Conservation (phyloP, 345 rosid species). For the Odontarrhena argentea region DNA sequence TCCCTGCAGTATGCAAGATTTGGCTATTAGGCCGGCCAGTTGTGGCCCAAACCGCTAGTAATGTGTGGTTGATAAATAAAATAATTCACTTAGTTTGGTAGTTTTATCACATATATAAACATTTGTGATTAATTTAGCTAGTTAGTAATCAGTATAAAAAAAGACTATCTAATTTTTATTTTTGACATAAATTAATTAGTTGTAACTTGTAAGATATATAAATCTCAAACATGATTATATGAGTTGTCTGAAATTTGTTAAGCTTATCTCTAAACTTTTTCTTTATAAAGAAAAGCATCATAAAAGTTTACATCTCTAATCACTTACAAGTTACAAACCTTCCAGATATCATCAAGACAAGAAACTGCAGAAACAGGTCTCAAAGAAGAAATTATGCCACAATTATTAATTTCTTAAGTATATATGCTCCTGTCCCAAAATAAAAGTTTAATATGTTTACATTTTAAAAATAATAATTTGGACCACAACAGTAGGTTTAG, state of each 20-base stretch:
- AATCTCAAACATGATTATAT: too few species aligned
- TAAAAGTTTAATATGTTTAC: background rate
- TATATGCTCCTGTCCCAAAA: constrained; percentile 28
- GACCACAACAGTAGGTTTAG: constrained; percentile 33
- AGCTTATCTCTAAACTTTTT: background rate
- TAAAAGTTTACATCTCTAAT: constrained; percentile 2
- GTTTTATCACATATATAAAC: too few species aligned
- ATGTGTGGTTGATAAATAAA: too few species aligned
- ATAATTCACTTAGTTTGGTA: too few species aligned
- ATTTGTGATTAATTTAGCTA: too few species aligned
- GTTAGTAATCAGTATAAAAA: too few species aligned
- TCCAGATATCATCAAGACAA: constrained; percentile 3
- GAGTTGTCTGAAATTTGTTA: background rate
- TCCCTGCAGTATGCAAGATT: too few species aligned
- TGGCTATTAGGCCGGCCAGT: too few species aligned
- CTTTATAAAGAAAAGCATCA: background rate
- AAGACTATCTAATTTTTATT: too few species aligned
- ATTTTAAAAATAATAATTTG: background rate
- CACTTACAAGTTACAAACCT: background rate
- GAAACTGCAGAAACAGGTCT: constrained; percentile 17
- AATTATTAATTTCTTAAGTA: constrained; percentile 18
- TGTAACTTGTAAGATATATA: too few species aligned
- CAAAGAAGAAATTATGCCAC: constrained; percentile 30
- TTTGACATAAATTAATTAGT: too few species aligned
- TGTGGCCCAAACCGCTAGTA: too few species aligned